These are phyloP conservation scores for Dioscorea cayenensis DNA, from an alignment of 116 monocot genomes.

Conservation along the genomic window DNA sequence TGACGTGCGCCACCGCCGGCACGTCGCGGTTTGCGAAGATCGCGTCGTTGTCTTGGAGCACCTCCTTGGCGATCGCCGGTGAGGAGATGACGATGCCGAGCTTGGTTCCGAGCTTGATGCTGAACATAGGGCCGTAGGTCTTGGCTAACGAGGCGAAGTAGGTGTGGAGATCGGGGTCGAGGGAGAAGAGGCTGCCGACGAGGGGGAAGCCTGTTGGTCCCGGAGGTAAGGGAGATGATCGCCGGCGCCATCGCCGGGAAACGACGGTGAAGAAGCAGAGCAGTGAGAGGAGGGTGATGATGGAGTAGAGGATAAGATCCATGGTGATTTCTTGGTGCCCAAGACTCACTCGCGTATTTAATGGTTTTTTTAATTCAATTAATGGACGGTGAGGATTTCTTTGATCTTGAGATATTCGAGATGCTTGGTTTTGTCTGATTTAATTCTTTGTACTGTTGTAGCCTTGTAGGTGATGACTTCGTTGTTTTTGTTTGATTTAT, in stretches of 20 bases:
- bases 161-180: slow-evolving; percentile 17
- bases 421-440: too few relatives aligned
- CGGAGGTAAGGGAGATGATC: slow-evolving; percentile 8
- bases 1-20: neutral
- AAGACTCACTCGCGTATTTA: too few relatives aligned
- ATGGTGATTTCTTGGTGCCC: too few relatives aligned
- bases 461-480: too few relatives aligned
- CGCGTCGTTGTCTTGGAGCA: slow-evolving; percentile 15
- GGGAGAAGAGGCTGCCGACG: slow-evolving; percentile 24
- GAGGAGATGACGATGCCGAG: slow-evolving; percentile 17
- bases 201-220: slow-evolving; percentile 27
- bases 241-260: neutral
- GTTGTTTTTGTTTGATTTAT: too few relatives aligned
- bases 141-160: slow-evolving; percentile 16
- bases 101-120: slow-evolving; percentile 15
- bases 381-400: too few relatives aligned
- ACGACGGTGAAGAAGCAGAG: neutral
- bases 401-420: too few relatives aligned
- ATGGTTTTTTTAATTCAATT: too few relatives aligned
- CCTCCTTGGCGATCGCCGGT: slow-evolving; percentile 4
- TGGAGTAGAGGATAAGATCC: neutral
- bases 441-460: too few relatives aligned
- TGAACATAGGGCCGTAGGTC: slow-evolving; percentile 18
- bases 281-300: neutral
- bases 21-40: slow-evolving; percentile 18